Evolutionary conservation across 345 rosid genomes (phyloP).

Genomic region (Cardamine chenopodiifolia): DNA sequence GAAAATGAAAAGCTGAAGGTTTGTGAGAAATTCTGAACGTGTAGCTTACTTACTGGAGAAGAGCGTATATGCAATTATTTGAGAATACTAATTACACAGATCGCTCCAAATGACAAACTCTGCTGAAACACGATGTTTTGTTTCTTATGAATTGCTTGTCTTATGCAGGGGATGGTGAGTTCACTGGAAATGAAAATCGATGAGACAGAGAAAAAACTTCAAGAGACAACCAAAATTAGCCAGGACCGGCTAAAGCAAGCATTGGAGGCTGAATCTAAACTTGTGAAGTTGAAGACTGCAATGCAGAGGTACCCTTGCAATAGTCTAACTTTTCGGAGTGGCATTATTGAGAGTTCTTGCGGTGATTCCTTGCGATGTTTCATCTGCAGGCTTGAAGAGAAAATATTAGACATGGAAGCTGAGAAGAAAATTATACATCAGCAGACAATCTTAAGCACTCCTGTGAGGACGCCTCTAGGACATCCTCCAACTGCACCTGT

Average conservation of each 20-base stretch:
- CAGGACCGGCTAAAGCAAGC: constrained; percentile 96
- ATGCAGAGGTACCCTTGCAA: constrained; percentile 72
- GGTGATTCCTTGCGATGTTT: constrained; percentile 8
- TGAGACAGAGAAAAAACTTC: constrained; percentile 86
- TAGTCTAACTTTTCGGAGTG: constrained; percentile 1
- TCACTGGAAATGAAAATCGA: constrained; percentile 85
- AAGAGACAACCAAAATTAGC: constrained; percentile 81
- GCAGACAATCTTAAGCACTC: constrained; percentile 58
- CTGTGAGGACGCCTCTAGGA: constrained; percentile 59
- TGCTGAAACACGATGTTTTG: not conserved
- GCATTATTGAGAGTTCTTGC: not conserved
- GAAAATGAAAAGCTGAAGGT: constrained; percentile 98
- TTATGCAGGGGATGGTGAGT: constrained; percentile 68
- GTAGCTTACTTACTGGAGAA: constrained; percentile 17
- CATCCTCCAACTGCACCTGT: constrained; percentile 59
- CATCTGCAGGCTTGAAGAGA: constrained; percentile 84
- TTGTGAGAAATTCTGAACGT: constrained; percentile 40
- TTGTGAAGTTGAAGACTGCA: constrained; percentile 79
- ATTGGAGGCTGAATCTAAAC: constrained; percentile 81
- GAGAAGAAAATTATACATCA: constrained; percentile 86
- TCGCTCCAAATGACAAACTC: not conserved
- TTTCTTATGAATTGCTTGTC: constrained; percentile 15
- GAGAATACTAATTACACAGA: not conserved
- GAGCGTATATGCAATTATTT: constrained; percentile 14
- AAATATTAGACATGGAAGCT: constrained; percentile 75